phyloP scores from a whole-genome alignment of 2,329 filamentous ascomycete genomes.

The Monilinia polystroma region DNA sequence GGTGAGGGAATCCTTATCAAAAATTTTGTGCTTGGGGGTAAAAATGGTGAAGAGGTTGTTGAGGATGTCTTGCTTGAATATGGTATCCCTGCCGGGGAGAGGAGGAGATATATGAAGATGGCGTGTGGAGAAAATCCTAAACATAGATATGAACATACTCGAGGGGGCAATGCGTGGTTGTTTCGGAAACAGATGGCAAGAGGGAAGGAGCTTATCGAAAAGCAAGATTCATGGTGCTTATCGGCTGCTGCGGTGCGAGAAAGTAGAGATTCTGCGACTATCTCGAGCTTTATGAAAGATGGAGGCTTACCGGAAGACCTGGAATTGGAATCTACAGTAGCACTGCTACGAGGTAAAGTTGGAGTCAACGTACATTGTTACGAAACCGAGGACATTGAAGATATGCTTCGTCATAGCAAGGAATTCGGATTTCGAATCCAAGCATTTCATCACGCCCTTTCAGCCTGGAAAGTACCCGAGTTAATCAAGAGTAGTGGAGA shows the following conservation, averaged over 20 bases:
- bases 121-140: conserved; percentile 50
- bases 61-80: conserved; percentile 47
- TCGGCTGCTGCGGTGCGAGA: conserved; percentile 32
- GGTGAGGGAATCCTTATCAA: conserved; percentile 47
- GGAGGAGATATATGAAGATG: conserved; percentile 47
- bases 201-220: conserved; percentile 42
- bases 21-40: conserved; percentile 42
- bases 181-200: conserved; percentile 44
- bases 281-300: conserved; percentile 30
- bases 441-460: conserved; percentile 46
- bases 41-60: conserved; percentile 43
- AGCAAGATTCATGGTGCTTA: conserved; percentile 43
- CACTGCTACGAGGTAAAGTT: conserved; percentile 45
- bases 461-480: conserved; percentile 45
- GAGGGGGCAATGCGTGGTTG: conserved; percentile 45
- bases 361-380: conserved; percentile 49
- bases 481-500: conserved; percentile 44
- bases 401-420: conserved; percentile 45
- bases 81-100: conserved; percentile 40
- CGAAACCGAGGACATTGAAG: conserved; percentile 46
- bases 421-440: conserved; percentile 46
- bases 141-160: conserved; percentile 42
- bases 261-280: conserved; percentile 29
- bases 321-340: conserved; percentile 45
- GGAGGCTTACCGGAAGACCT: conserved; percentile 40